Conservation (phyloP, 2,329 filamentous ascomycete genomes). For the Leptographium lundbergii region DNA sequence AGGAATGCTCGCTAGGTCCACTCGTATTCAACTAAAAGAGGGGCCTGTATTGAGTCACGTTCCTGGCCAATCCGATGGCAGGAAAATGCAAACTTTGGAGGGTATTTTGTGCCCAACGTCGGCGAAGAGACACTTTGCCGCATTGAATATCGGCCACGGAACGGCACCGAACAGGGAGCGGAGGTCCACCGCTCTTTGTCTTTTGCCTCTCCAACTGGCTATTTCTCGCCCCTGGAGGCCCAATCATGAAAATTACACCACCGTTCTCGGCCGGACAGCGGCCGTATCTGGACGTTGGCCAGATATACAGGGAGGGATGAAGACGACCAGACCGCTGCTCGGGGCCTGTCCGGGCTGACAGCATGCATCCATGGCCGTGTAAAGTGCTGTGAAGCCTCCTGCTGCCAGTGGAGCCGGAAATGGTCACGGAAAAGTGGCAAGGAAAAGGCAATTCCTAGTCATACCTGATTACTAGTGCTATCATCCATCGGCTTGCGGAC, state of each 20-base stretch:
- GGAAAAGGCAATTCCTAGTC: background rate
- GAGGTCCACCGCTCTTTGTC: background rate
- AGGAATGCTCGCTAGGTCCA: too few species aligned
- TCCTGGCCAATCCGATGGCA: background rate
- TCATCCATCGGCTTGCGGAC: background rate
- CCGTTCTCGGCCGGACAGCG: background rate
- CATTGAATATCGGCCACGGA: background rate
- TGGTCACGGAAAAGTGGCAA: background rate
- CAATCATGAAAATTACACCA: background rate
- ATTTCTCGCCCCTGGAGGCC: background rate
- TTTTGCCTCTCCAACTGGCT: background rate
- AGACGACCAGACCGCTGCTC: background rate
- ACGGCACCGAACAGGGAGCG: background rate
- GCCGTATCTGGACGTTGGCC: background rate
- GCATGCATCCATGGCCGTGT: background rate
- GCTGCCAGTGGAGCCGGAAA: background rate
- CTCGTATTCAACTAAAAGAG: too few species aligned
- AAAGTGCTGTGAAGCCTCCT: background rate
- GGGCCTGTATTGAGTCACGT: background rate
- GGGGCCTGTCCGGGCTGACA: background rate
- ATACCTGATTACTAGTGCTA: background rate
- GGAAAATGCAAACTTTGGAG: background rate
- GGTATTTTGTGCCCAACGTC: background rate
- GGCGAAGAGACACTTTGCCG: background rate
- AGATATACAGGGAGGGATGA: background rate